These are phyloP conservation scores for Pseudogymnoascus sp. DNA, from an alignment of 2,329 filamentous ascomycete genomes.

Conservation along the genomic window DNA sequence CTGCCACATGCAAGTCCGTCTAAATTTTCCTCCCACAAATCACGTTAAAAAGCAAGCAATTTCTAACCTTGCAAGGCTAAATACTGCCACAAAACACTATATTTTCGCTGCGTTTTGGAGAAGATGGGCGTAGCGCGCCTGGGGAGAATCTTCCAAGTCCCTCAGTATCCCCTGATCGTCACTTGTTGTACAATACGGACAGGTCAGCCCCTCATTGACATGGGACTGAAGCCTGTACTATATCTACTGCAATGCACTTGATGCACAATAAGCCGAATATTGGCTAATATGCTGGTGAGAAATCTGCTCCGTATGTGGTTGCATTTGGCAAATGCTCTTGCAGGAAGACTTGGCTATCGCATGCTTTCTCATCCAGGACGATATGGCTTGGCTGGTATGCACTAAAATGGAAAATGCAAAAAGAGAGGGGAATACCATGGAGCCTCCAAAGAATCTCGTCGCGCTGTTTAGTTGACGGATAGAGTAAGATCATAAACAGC, in stretches of 20 bases:
- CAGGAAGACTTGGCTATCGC: background rate
- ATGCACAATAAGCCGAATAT: background rate
- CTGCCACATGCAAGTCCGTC: conserved; percentile 16
- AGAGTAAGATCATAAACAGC: background rate
- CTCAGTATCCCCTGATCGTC: background rate
- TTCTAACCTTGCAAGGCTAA: background rate
- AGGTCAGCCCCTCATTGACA: background rate
- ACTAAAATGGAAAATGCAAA: background rate
- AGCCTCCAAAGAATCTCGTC: background rate
- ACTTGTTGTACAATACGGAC: background rate
- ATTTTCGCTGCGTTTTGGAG: background rate
- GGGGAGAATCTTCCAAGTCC: background rate
- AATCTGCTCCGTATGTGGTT: background rate
- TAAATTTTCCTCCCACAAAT: background rate
- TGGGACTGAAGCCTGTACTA: background rate
- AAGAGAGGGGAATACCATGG: background rate
- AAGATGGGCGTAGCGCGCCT: background rate
- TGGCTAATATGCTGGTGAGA: background rate
- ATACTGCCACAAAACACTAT: background rate
- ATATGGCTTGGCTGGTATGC: background rate
- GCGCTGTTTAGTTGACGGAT: background rate
- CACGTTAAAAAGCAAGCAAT: background rate
- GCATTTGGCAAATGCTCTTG: background rate
- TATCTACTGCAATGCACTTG: background rate
- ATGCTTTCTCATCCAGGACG: background rate